Evolutionary conservation across 1,284 basidiomycete genomes (phyloP).

Genomic region (Cryptococcus floricola): DNA sequence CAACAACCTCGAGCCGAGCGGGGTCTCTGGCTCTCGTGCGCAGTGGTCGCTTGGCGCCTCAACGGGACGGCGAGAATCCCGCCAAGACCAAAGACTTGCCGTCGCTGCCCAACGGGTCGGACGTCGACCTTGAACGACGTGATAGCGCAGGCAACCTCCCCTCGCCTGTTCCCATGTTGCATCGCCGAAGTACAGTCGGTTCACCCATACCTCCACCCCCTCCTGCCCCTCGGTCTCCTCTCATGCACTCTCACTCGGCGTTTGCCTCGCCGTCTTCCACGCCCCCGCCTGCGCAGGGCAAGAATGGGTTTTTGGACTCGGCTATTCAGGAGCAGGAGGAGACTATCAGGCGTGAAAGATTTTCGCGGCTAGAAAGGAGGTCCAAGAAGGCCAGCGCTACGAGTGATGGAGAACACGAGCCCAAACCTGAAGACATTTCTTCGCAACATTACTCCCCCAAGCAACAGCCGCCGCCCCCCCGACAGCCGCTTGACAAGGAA

Average conservation of each 20-base stretch:
- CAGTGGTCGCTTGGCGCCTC: conserved; percentile 26
- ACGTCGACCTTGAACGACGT: conserved; percentile 3
- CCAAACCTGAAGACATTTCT: conserved; percentile 33
- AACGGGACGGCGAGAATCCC: conserved; percentile 3
- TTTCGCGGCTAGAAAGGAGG: conserved; percentile 57
- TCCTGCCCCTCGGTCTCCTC: conserved; percentile 26
- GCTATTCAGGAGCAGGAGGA: conserved; percentile 82
- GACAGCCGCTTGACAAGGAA: conserved; percentile 17
- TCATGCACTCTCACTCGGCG: conserved; percentile 32
- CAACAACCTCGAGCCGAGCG: conserved; percentile 31
- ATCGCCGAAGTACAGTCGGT: conserved; percentile 37
- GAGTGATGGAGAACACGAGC: conserved; percentile 40
- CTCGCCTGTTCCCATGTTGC: conserved; percentile 4
- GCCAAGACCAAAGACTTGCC: conserved; percentile 19
- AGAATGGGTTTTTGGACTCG: conserved; percentile 49
- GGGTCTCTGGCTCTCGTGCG: conserved; percentile 41
- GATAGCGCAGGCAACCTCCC: conserved; percentile 8
- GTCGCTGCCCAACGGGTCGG: conserved; percentile 1
- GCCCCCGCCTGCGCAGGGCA: conserved; percentile 22
- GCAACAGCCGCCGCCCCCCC: conserved; percentile 24
- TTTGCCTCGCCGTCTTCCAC: conserved; percentile 5
- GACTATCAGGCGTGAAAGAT: conserved; percentile 62
- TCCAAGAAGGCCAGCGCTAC: conserved; percentile 58
- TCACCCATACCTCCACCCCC: conserved; percentile 9
- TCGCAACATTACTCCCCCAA: no score